phyloP scores from a whole-genome alignment of 768 basidiomycete species.

The Tulasnella sp. region DNA sequence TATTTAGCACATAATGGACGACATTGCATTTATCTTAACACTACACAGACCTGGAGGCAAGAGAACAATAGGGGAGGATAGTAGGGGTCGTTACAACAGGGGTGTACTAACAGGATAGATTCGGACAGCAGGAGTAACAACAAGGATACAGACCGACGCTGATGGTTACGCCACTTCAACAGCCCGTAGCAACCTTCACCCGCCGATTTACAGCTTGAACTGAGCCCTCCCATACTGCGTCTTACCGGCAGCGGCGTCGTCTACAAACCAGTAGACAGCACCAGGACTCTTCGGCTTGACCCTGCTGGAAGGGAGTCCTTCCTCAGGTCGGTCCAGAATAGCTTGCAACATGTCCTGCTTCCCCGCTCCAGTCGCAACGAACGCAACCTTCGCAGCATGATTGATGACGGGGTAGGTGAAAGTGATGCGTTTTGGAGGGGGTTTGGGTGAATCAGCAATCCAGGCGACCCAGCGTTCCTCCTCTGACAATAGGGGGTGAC shows the following conservation, averaged over 20 bases:
- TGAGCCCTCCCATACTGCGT: slow-evolving; percentile 45
- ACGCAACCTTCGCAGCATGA: slow-evolving; percentile 81
- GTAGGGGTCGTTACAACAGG: not conserved
- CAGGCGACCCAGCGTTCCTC: slow-evolving; percentile 92
- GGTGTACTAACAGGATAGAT: not conserved
- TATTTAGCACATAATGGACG: not conserved
- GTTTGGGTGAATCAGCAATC: slow-evolving; percentile 91
- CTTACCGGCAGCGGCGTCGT: slow-evolving; percentile 72
- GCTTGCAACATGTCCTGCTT: slow-evolving; percentile 71
- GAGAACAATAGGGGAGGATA: not conserved
- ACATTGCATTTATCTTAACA: not conserved
- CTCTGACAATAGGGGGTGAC: slow-evolving; percentile 79
- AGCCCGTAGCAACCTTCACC: not conserved
- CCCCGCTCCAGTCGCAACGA: slow-evolving; percentile 78
- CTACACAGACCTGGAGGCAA: not conserved
- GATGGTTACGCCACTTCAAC: not conserved
- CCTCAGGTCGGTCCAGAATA: slow-evolving; percentile 69
- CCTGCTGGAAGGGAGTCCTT: slow-evolving; percentile 73
- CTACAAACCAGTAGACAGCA: slow-evolving; percentile 91
- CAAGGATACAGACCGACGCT: not conserved
- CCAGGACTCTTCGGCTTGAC: slow-evolving; percentile 78
- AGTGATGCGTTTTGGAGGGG: slow-evolving; percentile 84
- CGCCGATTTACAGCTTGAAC: slow-evolving; percentile 18
- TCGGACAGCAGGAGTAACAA: not conserved
- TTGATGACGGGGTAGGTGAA: slow-evolving; percentile 89